Base-by-base conservation (phyloP, 2,329 filamentous ascomycete genomes). In the Sporothrix brunneoviolacea region DNA sequence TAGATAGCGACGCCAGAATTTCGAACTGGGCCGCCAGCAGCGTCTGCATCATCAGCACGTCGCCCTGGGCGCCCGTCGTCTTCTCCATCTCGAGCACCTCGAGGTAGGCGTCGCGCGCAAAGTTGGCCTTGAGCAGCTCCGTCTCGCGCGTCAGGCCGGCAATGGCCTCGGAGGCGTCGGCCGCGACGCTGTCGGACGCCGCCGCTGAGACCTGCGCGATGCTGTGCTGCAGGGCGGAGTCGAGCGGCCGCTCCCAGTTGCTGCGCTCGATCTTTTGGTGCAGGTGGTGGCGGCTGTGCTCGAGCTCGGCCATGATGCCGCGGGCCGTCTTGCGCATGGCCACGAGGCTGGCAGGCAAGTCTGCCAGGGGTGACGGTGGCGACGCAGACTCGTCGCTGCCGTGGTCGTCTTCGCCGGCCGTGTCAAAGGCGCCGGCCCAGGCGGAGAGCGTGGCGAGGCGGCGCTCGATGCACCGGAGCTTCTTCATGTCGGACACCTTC, bases 341-440 rank as follows among this genome's bases (percentile, higher is more conserved):
- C 3, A 75, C 67, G 39, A 95, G 70, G 57, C 82, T 87, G 28
- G 77, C 69, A 1, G 90, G 81, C 76, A 84, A 82, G 0, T 76
- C 69, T 4, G 21, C 21, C 0, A 7, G 7, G 21, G 13, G 83
- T 79, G 47, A 86, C 84, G 16, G 82, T 77, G 43, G 75, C 76
- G 36, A 89, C 88, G 58, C n/a, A n/a, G n/a, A n/a, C n/a, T 76
- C 69, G 13, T 83, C 77, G 53, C 86, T 84, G 18, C 82, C 79
- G 45, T 86, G 84, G 16, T 83, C 77, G 42, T 75, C 76, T 35
- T 89, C 88, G 58, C 19, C 33, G 9, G 18, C 19, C 1, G 78
- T 74, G 56, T 97, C 91, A 60, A 97, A 98, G 2, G 90, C 89
- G 1, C 86, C 87, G 51, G 96, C 86, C 93, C 93, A 98, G 1